Conservation (phyloP, 805 yeast genomes). For the Candida arabinofermentans region DNA sequence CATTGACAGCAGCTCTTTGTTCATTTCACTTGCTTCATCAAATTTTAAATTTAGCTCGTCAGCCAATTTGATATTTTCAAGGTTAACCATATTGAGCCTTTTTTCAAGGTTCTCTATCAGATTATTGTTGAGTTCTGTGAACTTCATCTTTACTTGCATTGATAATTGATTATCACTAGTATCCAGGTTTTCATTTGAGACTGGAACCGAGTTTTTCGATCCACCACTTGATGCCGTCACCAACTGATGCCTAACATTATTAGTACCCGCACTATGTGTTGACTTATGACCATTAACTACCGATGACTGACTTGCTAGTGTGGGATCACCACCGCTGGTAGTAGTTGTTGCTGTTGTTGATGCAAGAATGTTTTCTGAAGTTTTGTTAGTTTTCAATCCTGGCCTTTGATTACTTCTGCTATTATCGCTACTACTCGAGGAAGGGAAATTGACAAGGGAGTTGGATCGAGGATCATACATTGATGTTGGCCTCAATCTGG, state of each 20-base stretch:
- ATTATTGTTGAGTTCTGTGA: slow-evolving; percentile 26
- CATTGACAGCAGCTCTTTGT: slow-evolving; percentile 24
- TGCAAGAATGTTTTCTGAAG: not conserved
- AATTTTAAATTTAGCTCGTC: slow-evolving; percentile 23
- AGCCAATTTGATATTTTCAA: slow-evolving; percentile 28
- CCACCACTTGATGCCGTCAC: not conserved
- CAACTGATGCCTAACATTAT: not conserved
- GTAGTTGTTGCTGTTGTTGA: not conserved
- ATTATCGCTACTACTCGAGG: slow-evolving; percentile 2
- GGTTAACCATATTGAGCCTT: slow-evolving; percentile 22
- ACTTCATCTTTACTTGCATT: slow-evolving; percentile 25
- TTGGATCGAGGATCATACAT: not conserved
- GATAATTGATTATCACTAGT: slow-evolving; percentile 9
- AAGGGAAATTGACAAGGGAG: not conserved
- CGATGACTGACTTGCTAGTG: too few species aligned
- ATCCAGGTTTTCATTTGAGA: not conserved
- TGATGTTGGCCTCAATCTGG: not conserved
- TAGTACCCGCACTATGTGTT: not conserved
- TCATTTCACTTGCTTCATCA: slow-evolving; percentile 26
- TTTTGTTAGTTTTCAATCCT: not conserved
- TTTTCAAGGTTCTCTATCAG: slow-evolving; percentile 21
- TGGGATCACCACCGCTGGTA: too few species aligned
- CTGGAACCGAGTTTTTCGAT: not conserved
- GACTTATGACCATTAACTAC: not conserved
- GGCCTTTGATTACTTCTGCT: not conserved